These are phyloP conservation scores for Fusarium nanum DNA, from an alignment of 2,329 filamentous ascomycete species.

Conservation along the genomic window DNA sequence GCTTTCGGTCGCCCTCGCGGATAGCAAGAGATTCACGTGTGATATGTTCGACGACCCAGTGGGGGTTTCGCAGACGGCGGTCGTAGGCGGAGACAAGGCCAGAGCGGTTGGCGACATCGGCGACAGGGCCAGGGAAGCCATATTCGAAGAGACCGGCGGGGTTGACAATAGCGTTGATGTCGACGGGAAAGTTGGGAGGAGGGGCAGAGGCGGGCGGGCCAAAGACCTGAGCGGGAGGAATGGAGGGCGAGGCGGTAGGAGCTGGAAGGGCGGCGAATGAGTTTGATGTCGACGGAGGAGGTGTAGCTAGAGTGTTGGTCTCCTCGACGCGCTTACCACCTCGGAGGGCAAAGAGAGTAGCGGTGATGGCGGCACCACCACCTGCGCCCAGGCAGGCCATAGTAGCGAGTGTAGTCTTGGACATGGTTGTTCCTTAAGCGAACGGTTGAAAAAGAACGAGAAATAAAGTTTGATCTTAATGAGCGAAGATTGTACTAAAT, in stretches of 20 bases:
- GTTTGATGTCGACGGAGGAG: slow-evolving; percentile 47
- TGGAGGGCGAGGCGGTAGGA: slow-evolving; percentile 49
- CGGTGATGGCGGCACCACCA: slow-evolving; percentile 79
- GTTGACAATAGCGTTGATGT: slow-evolving; percentile 68
- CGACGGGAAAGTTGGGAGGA: slow-evolving; percentile 47
- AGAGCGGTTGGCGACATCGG: slow-evolving; percentile 80
- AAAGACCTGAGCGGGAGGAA: slow-evolving; percentile 71
- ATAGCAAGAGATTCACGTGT: slow-evolving; percentile 83
- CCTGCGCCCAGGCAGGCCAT: slow-evolving; percentile 82
- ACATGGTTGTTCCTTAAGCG: slow-evolving; percentile 64
- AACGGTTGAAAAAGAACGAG: neutral
- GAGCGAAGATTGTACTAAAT: neutral
- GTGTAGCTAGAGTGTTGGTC: slow-evolving; percentile 49
- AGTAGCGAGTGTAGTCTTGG: slow-evolving; percentile 79
- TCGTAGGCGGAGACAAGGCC: slow-evolving; percentile 91
- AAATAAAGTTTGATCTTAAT: slow-evolving; percentile 2
- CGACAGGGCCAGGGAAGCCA: slow-evolving; percentile 90
- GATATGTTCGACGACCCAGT: slow-evolving; percentile 97
- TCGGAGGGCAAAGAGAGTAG: slow-evolving; percentile 72
- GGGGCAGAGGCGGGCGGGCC: slow-evolving; percentile 48
- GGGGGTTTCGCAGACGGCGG: slow-evolving; percentile 88
- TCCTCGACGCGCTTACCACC: slow-evolving; percentile 59
- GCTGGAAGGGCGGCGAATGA: slow-evolving; percentile 47
- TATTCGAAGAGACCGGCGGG: slow-evolving; percentile 84
- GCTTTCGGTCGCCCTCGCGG: slow-evolving; percentile 83